Conservation (phyloP, 306 rosid species). For the Betula pendula region DNA sequence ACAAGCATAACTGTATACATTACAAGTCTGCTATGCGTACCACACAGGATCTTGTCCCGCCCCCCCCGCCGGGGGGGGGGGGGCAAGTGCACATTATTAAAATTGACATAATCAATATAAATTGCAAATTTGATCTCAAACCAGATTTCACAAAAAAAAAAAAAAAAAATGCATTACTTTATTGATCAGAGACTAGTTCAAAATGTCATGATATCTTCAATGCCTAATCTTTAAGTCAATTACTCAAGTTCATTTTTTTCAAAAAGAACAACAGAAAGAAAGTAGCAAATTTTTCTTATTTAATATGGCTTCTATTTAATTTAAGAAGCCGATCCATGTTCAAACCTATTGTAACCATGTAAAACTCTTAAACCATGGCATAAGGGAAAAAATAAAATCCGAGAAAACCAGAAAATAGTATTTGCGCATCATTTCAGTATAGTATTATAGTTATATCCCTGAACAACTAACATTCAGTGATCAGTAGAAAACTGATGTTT, state of each 20-base stretch:
- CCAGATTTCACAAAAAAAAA: neutral
- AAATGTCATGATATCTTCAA: neutral
- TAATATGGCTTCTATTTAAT: neutral
- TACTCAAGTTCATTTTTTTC: neutral
- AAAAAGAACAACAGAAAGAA: neutral
- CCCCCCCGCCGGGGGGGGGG: too few relatives aligned
- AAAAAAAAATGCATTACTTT: neutral
- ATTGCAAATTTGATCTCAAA: neutral
- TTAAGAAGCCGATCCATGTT: neutral
- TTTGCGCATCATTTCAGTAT: neutral
- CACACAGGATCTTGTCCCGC: too few relatives aligned
- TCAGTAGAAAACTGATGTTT: neutral
- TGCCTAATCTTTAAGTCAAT: neutral
- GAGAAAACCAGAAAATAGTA: neutral
- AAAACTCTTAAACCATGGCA: too few relatives aligned
- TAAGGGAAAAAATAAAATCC: neutral
- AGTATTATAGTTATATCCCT: neutral
- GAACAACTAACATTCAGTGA: neutral
- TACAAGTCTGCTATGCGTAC: neutral
- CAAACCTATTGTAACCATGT: neutral
- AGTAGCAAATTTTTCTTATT: neutral
- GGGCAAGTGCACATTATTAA: neutral
- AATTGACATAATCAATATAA: neutral
- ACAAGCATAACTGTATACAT: neutral
- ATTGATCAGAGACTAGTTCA: neutral